A percentile compares a stretch with the other conserved stretches of the same genome.
phyloP scores from a whole-genome alignment of 768 basidiomycete species.

The Podaxis rugospora region DNA sequence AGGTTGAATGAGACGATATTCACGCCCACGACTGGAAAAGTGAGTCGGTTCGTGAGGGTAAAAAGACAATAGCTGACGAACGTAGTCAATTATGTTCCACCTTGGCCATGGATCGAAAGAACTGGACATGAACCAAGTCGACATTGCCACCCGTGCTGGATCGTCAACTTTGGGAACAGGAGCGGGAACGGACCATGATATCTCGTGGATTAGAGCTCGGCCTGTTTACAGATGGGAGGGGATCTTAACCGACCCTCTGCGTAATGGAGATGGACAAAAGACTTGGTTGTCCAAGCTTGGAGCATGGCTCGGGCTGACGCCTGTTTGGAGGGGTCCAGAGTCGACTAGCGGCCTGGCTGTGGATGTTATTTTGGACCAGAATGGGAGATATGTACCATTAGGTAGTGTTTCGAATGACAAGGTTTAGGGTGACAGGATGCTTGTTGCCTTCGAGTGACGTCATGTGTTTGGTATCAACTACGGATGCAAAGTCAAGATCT shows the following conservation, averaged over 20 bases:
- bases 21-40: conserved; percentile 7
- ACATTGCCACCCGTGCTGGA: conserved; percentile 43
- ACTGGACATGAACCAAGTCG: conserved; percentile 63
- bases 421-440: not conserved
- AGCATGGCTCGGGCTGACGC: conserved; percentile 67
- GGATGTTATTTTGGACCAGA: conserved; percentile 47
- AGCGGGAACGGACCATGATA: conserved; percentile 70
- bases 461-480: not conserved
- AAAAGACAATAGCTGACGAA: not conserved
- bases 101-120: conserved; percentile 47
- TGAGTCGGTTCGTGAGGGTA: not conserved
- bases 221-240: conserved; percentile 71
- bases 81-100: conserved; percentile 60
- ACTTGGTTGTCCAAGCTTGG: conserved; percentile 50
- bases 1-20: conserved; percentile 68
- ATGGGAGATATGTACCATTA: conserved; percentile 54
- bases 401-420: conserved; percentile 14
- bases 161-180: conserved; percentile 61
- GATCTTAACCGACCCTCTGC: conserved; percentile 51
- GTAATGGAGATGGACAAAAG: conserved; percentile 28
- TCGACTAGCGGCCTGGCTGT: conserved; percentile 55
- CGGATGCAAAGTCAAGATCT: not conserved
- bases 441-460: not conserved
- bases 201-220: conserved; percentile 52
- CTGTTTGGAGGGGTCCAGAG: conserved; percentile 50